Conservation (phyloP, 2,329 filamentous ascomycete species). For the Helotiales sp. region DNA sequence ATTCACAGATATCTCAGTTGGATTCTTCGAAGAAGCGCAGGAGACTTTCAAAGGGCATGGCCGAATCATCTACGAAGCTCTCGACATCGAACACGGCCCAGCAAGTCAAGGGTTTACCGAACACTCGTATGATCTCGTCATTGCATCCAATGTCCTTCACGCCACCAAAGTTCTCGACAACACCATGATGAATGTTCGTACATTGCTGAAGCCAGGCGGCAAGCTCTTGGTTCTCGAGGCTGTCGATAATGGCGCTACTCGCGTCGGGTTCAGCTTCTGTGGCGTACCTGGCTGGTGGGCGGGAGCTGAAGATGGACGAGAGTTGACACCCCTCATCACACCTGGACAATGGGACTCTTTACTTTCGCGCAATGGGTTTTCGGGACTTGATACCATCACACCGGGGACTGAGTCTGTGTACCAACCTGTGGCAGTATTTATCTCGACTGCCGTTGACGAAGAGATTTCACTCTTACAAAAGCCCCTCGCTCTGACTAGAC, state of each 20-base stretch:
- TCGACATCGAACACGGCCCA: slow-evolving; percentile 34
- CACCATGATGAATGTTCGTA: slow-evolving; percentile 39
- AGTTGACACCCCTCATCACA: slow-evolving; percentile 5
- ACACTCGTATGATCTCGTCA: slow-evolving; percentile 24
- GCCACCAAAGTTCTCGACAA: slow-evolving; percentile 33
- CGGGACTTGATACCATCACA: slow-evolving; percentile 20
- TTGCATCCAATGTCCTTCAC: slow-evolving; percentile 35
- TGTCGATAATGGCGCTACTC: slow-evolving; percentile 35
- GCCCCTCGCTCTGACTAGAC: slow-evolving; percentile 30
- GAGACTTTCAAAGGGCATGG: slow-evolving; percentile 32
- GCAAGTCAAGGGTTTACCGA: slow-evolving; percentile 29
- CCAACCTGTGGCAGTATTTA: slow-evolving; percentile 29
- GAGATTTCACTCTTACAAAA: slow-evolving; percentile 5
- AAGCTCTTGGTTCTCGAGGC: slow-evolving; percentile 40
- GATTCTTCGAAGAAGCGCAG: slow-evolving; percentile 48
- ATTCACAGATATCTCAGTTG: slow-evolving; percentile 51
- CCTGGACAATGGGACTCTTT: slow-evolving; percentile 10
- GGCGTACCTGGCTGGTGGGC: slow-evolving; percentile 44
- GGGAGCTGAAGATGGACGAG: slow-evolving; percentile 37
- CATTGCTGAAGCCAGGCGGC: slow-evolving; percentile 42
- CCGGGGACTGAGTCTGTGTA: slow-evolving; percentile 6
- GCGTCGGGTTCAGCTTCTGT: slow-evolving; percentile 41
- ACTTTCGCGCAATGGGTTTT: slow-evolving; percentile 13
- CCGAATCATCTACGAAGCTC: slow-evolving; percentile 38
- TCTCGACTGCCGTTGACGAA: slow-evolving; percentile 12